phyloP scores from a whole-genome alignment of 345 rosid genomes.

The Arabis hirsuta region DNA sequence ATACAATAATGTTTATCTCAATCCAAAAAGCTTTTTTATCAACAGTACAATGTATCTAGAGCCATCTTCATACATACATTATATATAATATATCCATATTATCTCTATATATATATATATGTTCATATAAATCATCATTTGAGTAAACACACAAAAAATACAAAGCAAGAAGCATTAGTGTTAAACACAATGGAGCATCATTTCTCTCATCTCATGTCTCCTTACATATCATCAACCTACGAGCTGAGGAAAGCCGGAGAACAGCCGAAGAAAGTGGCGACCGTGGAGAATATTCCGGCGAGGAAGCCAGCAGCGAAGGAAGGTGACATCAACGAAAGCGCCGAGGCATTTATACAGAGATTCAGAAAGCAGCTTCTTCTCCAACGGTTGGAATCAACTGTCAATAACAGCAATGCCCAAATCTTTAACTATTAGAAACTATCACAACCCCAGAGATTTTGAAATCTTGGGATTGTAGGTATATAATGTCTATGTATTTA shows the following conservation, averaged over 20 bases:
- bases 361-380: constrained; percentile 68
- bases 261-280: constrained; percentile 3
- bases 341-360: constrained; percentile 76
- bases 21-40: constrained; percentile 31
- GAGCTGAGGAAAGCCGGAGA: constrained; percentile 29
- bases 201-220: constrained; percentile 29
- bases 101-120: constrained; percentile 32
- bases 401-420: constrained; percentile 27
- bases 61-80: constrained; percentile 7
- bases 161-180: constrained; percentile 17
- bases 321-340: constrained; percentile 65
- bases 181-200: constrained; percentile 21
- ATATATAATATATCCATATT: not conserved
- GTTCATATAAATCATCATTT: constrained; percentile 5
- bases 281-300: constrained; percentile 15
- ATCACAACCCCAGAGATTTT: constrained; percentile 5
- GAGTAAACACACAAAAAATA: constrained; percentile 10
- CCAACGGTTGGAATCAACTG: constrained; percentile 69
- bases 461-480: constrained; percentile 23
- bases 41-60: constrained; percentile 36
- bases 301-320: constrained; percentile 34
- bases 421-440: constrained; percentile 6
- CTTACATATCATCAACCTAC: constrained; percentile 32
- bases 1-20: constrained; percentile 27
- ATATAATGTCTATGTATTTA: constrained; percentile 30